These are phyloP conservation scores for Cyclaneusma minus DNA, from an alignment of 2,329 filamentous ascomycete genomes.

Conservation along the genomic window DNA sequence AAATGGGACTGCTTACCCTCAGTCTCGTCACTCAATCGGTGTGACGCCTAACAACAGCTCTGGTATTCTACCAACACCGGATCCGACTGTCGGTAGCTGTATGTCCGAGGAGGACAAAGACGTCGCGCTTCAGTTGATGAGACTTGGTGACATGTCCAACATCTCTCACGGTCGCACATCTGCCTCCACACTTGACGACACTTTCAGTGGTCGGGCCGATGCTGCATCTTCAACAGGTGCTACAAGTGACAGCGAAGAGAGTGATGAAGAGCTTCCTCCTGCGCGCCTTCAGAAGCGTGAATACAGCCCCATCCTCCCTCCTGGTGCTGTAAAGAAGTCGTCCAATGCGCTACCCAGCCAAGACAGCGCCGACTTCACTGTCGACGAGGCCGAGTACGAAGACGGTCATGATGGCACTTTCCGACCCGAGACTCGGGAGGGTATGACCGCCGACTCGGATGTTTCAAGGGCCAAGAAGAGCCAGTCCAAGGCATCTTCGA, in stretches of 20 bases:
- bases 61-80: conserved; percentile 75
- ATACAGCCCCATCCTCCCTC: conserved; percentile 33
- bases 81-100: conserved; percentile 92
- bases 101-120: conserved; percentile 92
- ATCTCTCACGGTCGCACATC: conserved; percentile 87
- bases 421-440: conserved; percentile 7
- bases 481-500: conserved; percentile 18
- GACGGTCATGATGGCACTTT: conserved; percentile 23
- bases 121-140: conserved; percentile 92
- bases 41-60: conserved; percentile 25
- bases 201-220: conserved; percentile 80
- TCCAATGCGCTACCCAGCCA: conserved; percentile 36
- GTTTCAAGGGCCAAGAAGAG: conserved; percentile 15
- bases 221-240: conserved; percentile 71
- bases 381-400: conserved; percentile 40
- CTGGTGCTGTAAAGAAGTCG: conserved; percentile 26
- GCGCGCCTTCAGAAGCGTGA: conserved; percentile 41
- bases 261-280: conserved; percentile 45
- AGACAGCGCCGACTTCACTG: conserved; percentile 38
- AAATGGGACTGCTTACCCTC: conserved; percentile 41
- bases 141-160: conserved; percentile 84
- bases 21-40: conserved; percentile 22
- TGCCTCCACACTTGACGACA: conserved; percentile 84
- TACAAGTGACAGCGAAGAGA: conserved; percentile 62
- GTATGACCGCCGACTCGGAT: conserved; percentile 1